Evolutionary conservation across 2,329 filamentous ascomycete genomes (phyloP).

Genomic region (Cercospora sp.): DNA sequence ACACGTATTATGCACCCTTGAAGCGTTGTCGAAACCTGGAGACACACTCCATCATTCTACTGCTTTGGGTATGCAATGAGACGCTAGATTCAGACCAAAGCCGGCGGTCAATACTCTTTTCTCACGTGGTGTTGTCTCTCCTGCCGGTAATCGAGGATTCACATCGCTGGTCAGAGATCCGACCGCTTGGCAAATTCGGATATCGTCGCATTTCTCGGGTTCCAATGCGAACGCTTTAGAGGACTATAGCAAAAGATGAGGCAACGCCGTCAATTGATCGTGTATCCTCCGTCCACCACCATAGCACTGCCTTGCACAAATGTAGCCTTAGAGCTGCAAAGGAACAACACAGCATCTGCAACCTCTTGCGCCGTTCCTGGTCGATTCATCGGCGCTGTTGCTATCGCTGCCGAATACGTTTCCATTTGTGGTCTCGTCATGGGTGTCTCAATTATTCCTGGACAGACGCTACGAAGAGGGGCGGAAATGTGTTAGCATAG

Average conservation of each 20-base stretch:
- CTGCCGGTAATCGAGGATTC: neutral
- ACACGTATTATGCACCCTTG: neutral
- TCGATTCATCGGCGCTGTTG: conserved; percentile 44
- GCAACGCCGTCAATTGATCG: conserved; percentile 41
- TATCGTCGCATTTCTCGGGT: neutral
- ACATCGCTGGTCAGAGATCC: neutral
- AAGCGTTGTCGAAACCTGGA: conserved; percentile 4
- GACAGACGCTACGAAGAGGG: conserved; percentile 43
- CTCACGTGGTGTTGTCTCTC: conserved; percentile 3
- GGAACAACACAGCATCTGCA: conserved; percentile 50
- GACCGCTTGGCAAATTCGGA: neutral
- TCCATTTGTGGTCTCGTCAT: conserved; percentile 46
- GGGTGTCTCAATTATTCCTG: conserved; percentile 50
- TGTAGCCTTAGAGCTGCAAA: conserved; percentile 49
- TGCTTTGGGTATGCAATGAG: neutral
- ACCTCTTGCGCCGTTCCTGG: conserved; percentile 51
- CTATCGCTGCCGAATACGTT: conserved; percentile 33
- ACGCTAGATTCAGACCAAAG: conserved; percentile 4
- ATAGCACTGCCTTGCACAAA: conserved; percentile 50
- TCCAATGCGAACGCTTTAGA: neutral
- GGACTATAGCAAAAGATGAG: neutral
- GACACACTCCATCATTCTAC: neutral
- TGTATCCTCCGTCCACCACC: conserved; percentile 51
- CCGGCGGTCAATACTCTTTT: neutral
- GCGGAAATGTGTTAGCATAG: neutral